Conservation (phyloP, 2,329 filamentous ascomycete genomes). For the Podosphaera aphanis region DNA sequence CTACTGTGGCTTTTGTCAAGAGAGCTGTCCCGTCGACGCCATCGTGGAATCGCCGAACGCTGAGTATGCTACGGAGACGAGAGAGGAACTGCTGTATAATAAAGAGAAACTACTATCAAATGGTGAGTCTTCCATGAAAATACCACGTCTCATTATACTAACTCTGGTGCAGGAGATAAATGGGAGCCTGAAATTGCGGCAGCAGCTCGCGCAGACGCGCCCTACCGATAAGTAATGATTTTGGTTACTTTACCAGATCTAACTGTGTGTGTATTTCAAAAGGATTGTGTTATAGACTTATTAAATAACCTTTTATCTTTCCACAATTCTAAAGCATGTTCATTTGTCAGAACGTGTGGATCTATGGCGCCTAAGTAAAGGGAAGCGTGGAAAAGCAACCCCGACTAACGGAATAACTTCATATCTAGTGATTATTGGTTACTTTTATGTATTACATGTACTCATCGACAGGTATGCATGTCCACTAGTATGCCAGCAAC, state of each 20-base stretch:
- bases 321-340: too few species aligned
- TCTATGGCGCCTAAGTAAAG: too few species aligned
- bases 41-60: slow-evolving; percentile 59
- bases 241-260: background rate
- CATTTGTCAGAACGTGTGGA: too few species aligned
- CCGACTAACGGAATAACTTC: too few species aligned
- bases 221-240: slow-evolving; percentile 59
- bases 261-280: too few species aligned
- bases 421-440: too few species aligned
- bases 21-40: slow-evolving; percentile 93
- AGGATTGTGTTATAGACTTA: too few species aligned
- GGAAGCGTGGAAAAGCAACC: too few species aligned
- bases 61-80: slow-evolving; percentile 52
- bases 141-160: background rate
- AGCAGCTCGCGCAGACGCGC: slow-evolving; percentile 73
- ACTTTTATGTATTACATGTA: too few species aligned
- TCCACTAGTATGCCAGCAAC: too few species aligned
- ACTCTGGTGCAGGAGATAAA: slow-evolving; percentile 36
- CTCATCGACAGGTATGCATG: too few species aligned
- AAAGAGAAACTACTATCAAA: slow-evolving; percentile 36
- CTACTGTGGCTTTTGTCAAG: slow-evolving; percentile 98
- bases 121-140: background rate
- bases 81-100: slow-evolving; percentile 93
- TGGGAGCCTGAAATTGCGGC: slow-evolving; percentile 97
- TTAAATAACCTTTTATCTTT: too few species aligned